A percentile compares a stretch with the other conserved stretches of the same genome.
Conservation (phyloP, 352 stramenopile genomes). For the Phytophthora citricola region DNA sequence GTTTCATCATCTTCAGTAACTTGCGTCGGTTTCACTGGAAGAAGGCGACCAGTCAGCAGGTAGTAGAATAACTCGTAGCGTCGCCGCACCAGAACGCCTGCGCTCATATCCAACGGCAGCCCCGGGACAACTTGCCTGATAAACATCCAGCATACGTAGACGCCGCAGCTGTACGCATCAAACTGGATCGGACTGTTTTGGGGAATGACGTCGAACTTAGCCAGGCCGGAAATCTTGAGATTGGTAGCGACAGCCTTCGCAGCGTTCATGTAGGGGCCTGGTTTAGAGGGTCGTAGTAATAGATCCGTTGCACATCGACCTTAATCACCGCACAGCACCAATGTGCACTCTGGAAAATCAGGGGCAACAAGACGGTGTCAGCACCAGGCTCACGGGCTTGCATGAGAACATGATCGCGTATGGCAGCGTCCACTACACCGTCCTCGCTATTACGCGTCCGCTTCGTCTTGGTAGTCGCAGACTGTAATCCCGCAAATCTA, state of each 20-base stretch:
- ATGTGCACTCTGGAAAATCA: slow-evolving; percentile 18
- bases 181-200: slow-evolving; percentile 24
- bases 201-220: background rate
- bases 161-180: slow-evolving; percentile 20
- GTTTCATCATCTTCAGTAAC: too few species aligned
- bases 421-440: background rate
- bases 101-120: background rate
- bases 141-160: slow-evolving; percentile 29
- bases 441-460: background rate
- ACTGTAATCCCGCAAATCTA: background rate
- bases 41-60: background rate
- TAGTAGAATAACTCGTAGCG: slow-evolving; percentile 30
- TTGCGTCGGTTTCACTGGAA: too few species aligned
- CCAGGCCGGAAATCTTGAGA: background rate
- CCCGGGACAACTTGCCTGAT: background rate
- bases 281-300: slow-evolving; percentile 17
- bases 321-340: slow-evolving; percentile 17
- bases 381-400: background rate
- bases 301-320: background rate
- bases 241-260: background rate
- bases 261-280: background rate
- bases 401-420: too few species aligned
- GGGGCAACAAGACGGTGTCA: background rate
- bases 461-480: background rate
- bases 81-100: background rate